Base-by-base conservation (phyloP, 805 yeast species). In the Spathaspora passalidarum region DNA sequence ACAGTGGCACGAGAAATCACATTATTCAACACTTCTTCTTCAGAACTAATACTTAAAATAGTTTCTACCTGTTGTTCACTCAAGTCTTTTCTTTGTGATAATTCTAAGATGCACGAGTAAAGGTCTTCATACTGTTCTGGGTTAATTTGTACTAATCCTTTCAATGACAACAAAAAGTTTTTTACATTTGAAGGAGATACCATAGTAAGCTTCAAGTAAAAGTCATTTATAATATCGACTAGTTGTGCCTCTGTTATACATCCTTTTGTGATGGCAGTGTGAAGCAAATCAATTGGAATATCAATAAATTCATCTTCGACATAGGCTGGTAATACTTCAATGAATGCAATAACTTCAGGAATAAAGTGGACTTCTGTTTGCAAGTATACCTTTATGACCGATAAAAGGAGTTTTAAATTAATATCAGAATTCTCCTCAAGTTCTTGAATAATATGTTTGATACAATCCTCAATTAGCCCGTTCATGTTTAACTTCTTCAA, bases 161-260 rank as follows among this genome's bases (percentile, higher is more conserved):
- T 35, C 8, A 46, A 41, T 7, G 44, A 41, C n/a, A 13, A 19
- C n/a, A 46, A 17, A 19, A 46, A 29, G 10, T 26, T 4, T 20
- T 35, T 19, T n/a, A 47, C 23, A 21, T 21, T 23, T 2, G 4
- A 34, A 16, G 53, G 53, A 14, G 14, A 49, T 6, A 56, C 61
- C 50, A 40, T 46, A 14, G 50, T 45, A 4, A 72, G 42, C 34
- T 68, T 72, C n/a, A 56, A 40, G 47, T 55, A 72, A 21, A 61
- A 51, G 32, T 65, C 67, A 46, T 69, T 66, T 34, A 75, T 58
- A 13, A 60, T 39, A n/a, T 63, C 68, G 20, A 61, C 46, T 21
- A 60, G 48, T 0, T 55, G 32, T 1, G 44, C 47, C 4, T 51
- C 49, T 3, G 57, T 49, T 2, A 60, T 45, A 17, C n/a, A 19